Evolutionary conservation across 768 basidiomycete genomes (phyloP).

Genomic region (Tubosaeta sp.): DNA sequence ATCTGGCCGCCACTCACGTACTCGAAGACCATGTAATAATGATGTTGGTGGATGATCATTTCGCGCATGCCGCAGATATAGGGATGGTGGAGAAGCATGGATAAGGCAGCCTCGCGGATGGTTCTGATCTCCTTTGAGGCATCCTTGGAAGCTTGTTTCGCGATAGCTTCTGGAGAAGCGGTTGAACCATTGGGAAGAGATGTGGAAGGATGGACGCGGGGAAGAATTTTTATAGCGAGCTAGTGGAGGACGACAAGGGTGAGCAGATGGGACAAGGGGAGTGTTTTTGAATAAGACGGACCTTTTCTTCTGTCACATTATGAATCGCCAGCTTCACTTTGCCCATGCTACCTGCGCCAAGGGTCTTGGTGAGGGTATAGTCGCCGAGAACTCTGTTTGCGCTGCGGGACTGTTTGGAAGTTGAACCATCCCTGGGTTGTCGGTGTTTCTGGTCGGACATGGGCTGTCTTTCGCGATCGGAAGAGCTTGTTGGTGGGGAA

Average conservation of each 20-base stretch:
- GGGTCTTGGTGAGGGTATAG: conserved; percentile 93
- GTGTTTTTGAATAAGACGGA: conserved; percentile 34
- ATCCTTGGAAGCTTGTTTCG: conserved; percentile 84
- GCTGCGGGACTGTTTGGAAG: conserved; percentile 33
- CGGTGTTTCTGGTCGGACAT: conserved; percentile 27
- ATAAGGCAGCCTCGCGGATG: conserved; percentile 91
- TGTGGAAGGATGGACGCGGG: conserved; percentile 66
- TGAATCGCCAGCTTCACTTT: conserved; percentile 97
- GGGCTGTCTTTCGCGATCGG: conserved; percentile 30
- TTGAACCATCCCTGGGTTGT: conserved; percentile 29
- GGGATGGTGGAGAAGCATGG: conserved; percentile 94
- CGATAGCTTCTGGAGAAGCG: conserved; percentile 51
- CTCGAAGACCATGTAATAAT: conserved; percentile 99
- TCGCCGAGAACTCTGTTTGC: conserved; percentile 73
- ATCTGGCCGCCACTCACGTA: conserved; percentile 99
- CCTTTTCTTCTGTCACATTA: conserved; percentile 88
- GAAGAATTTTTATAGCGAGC: conserved; percentile 99
- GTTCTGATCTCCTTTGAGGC: conserved; percentile 96
- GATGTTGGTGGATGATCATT: conserved; percentile 95
- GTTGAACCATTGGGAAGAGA: conserved; percentile 45
- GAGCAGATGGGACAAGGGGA: conserved; percentile 4
- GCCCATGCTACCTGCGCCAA: conserved; percentile 98
- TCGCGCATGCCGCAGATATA: conserved; percentile 99
- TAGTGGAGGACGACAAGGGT: conserved; percentile 29
- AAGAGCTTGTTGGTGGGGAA: conserved; percentile 28